Base-by-base conservation (phyloP, 2,329 filamentous ascomycete species). In the Hymenoscyphus albidus region DNA sequence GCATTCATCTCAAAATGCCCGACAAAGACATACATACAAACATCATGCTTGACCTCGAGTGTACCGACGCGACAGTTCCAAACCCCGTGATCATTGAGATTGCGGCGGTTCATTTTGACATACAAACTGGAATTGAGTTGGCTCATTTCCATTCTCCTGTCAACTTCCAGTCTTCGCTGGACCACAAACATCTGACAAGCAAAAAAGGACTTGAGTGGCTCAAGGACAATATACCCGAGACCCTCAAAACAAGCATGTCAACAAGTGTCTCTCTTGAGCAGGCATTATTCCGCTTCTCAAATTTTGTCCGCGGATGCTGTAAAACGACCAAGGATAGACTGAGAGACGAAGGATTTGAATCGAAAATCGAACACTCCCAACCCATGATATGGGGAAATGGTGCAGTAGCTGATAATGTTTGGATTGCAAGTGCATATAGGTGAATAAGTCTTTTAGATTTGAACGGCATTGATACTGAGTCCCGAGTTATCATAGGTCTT, bases 31-130 rank as follows among this genome's bases (percentile, higher is more conserved):
- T 64, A 22, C 61, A 70, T 38, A 65, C 68, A 35, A 68, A 70
- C 51, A 70, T 70, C 27, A 70, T 70, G 68, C 63, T 70, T 18
- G 68, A 70, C 55, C 56, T 70, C 13, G 68, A 70, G 54, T 65
- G 64, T 38, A 61, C 63, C 10, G 48, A 39, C 13, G 58, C 62
- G 9, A 10, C 59, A 12, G 16, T 48, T 22, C n/a, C 40, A 14
- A 69, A 70, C 56, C 68, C 68, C 16, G 63, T 64, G 0, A 61
- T 70, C 2, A 39, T 70, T 27, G 65, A 69, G 32, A 40, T 70
- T 3, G 67, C 62, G 27, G 68, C 68, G 2, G 62, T 70, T 5
- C 54, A 68, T 56, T 70, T 70, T 32, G 62, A 69, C 55, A 58
- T 66, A 13, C 60, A 67, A 39, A 69, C 64, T 5, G 68, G 68